Evolutionary conservation across 495 filamentous ascomycete genomes (phyloP), one percentile per base, ranked within the genome.

Genomic region (Daldinia decipiens): DNA sequence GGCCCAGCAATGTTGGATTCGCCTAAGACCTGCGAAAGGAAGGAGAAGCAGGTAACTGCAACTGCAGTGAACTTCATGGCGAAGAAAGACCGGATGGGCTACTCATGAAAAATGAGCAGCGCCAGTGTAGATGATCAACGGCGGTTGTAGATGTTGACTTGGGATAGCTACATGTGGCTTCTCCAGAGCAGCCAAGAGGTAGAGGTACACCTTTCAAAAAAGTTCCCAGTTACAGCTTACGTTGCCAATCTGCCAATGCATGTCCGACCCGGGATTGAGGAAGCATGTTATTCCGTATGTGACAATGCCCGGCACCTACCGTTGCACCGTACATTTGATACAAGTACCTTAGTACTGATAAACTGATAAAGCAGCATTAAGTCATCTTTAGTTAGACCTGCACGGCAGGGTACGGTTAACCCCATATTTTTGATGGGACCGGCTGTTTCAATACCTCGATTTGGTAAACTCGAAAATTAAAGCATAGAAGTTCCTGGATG

Each of bases 41-140:
- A 76, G 63, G 84, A 86, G 50, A 86, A 77, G 69, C 82, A 78
- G 68, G 80, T 81, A 60, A 81, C 77, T 70, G 83, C 79, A 75
- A 86, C 76, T 61, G 83, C 79, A 76, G 82, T 78, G 71, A 82
- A 79, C 83, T 82, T 87, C 86, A 87, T 87, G 50, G 77, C 85
- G 82, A 76, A 78, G 60, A 58, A 60, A 61, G 63, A 58, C 67
- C 65, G 61, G 68, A 67, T 57, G 73, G 66, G 70, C 71, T 72
- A 78, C 76, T 81, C 78, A 81, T 82, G 69, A 81, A 83, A 65
- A 19, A 62, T 72, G 74, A 71, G 59, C 71, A 70, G 63, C 56
- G 67, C 71, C 71, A 64, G 68, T 68, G 55, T 26, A 68, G 67
- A 62, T 59, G 56, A 67, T 63, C 58, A 70, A 65, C 60, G 65